Conservation (phyloP, 164 flowering plant species). For the Aristolochia contorta region DNA sequence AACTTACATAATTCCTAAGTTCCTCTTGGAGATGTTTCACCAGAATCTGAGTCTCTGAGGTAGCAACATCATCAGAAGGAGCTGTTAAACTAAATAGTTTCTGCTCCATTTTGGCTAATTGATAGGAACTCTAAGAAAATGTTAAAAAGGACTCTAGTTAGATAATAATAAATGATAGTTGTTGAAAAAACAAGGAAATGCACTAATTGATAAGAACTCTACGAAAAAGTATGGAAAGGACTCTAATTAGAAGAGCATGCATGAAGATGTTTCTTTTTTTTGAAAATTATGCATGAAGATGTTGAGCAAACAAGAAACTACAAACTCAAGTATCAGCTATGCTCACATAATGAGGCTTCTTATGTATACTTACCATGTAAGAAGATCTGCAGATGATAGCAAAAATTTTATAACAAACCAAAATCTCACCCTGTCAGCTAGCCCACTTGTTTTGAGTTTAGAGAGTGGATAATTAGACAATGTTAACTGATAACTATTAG, state of each 20-base stretch:
- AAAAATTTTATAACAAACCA: no score
- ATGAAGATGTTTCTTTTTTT: background rate
- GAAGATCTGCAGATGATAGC: no score
- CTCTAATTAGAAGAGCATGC: no score
- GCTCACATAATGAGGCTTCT: background rate
- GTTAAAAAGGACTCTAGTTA: background rate
- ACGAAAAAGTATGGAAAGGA: no score
- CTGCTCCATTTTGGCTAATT: constrained; percentile 59
- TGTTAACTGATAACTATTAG: no score
- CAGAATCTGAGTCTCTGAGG: constrained; percentile 39
- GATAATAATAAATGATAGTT: background rate
- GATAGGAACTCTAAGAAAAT: constrained; percentile 46
- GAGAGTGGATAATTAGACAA: no score
- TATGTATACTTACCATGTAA: no score
- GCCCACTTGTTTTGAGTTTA: no score
- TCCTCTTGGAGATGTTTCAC: constrained; percentile 85
- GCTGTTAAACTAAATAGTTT: constrained; percentile 27
- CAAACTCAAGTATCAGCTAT: background rate
- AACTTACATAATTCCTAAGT: constrained; percentile 70
- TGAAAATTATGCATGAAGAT: background rate
- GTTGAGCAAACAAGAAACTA: background rate
- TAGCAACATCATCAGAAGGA: constrained; percentile 29
- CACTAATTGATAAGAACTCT: no score
- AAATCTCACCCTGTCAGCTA: no score
- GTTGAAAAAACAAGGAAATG: background rate